Evolutionary conservation across 2,329 filamentous ascomycete species (phyloP).

Genomic region (Botrytis fragariae): DNA sequence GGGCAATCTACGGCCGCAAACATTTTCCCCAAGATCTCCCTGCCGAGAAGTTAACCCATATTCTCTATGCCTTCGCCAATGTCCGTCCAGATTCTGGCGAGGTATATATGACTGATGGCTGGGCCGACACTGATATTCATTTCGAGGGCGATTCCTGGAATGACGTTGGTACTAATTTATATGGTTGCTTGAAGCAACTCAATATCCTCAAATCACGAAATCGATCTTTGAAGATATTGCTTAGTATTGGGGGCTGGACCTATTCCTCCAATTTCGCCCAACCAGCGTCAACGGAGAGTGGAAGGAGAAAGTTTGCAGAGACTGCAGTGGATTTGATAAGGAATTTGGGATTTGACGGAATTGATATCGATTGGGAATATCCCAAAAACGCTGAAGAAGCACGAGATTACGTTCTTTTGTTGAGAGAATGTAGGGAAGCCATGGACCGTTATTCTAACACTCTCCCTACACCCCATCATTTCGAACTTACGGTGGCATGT

Average conservation of each 20-base stretch:
- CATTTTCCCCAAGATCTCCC: constrained; percentile 84
- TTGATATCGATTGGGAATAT: constrained; percentile 70
- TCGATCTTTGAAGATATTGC: constrained; percentile 78
- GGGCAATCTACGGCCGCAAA: constrained; percentile 83
- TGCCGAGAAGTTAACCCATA: constrained; percentile 76
- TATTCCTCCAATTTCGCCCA: constrained; percentile 81
- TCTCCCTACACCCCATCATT: constrained; percentile 46
- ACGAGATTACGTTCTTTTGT: constrained; percentile 56
- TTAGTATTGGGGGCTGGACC: constrained; percentile 91
- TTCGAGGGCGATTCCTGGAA: constrained; percentile 67
- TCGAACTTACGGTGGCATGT: constrained; percentile 63
- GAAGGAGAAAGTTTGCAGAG: constrained; percentile 69
- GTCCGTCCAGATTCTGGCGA: constrained; percentile 75
- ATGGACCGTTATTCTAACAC: constrained; percentile 56
- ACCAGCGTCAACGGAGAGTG: constrained; percentile 67
- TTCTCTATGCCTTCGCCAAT: constrained; percentile 91
- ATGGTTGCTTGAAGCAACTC: constrained; percentile 86
- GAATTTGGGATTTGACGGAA: constrained; percentile 73
- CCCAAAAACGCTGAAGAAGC: constrained; percentile 56
- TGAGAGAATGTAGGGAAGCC: constrained; percentile 53
- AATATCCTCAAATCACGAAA: constrained; percentile 79
- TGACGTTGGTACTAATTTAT: constrained; percentile 74
- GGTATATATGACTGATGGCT: constrained; percentile 63
- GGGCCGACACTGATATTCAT: constrained; percentile 53
- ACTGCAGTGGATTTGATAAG: constrained; percentile 73